Evolutionary conservation across 2,329 filamentous ascomycete species (phyloP), one percentile per base, ranked within the genome.

Genomic region (Alternaria infectoria): DNA sequence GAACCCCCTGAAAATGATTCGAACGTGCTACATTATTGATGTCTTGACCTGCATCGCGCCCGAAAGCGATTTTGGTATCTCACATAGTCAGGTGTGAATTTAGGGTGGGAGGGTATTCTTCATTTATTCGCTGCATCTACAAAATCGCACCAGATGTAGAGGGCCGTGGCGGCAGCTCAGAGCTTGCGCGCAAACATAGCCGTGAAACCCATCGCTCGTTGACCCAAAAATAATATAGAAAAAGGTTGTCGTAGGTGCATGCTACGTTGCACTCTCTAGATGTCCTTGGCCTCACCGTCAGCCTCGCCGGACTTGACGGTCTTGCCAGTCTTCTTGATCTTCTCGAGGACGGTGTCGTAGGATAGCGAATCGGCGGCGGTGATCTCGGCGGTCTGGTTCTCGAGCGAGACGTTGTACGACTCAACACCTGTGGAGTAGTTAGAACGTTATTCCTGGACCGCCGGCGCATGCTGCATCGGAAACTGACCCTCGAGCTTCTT

Each of bases 241-340:
- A 59, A 61, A 57, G 59, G 21, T 30, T 36, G 46, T 47, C 32
- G 55, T 54, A 56, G 6, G 11, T 36, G 19, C 11, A 17, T 25
- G 19, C 25, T 26, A 10, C 23, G 32, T 58, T 51, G 56, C 10
- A 19, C 26, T 21, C 15, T 44, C 55, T 74, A 80, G 44, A 79
- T 69, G 13, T 77, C 74, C 71, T 60, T 69, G 23, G 69, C 59
- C 44, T 70, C 60, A 50, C 91, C 91, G 77, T 94, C 91, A 23
- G 86, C 90, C 84, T 89, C 88, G 71, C 87, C 91, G 26, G 86
- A 89, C 82, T 91, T 96, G 79, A 97, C 90, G 77, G 91, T 91
- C 88, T 97, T 97, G 76, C 94, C 94, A 12, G 94, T 97, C 89
- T 97, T 97, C 86, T 91, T 90, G 81, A 97, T 97, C 80, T 92